Percentiles rank a stretch among this genome's conserved stretches.
Evolutionary conservation across 2,329 filamentous ascomycete species (phyloP).

Genomic region (Blastomyces parvus): DNA sequence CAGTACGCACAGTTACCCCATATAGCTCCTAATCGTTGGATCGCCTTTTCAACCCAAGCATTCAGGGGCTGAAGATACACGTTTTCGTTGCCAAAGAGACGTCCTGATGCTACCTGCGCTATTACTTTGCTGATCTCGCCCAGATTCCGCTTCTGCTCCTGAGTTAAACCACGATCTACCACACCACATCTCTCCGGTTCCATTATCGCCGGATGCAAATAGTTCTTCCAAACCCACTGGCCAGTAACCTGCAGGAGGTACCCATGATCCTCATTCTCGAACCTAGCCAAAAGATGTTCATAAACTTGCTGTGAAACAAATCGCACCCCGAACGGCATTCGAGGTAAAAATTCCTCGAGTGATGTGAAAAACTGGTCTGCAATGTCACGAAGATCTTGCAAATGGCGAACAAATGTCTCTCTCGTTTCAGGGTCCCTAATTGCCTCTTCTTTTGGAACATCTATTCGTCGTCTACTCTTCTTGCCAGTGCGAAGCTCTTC

Average conservation of each 20-base stretch:
- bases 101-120: slow-evolving; percentile 76
- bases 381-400: slow-evolving; percentile 88
- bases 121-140: slow-evolving; percentile 86
- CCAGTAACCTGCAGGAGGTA: slow-evolving; percentile 73
- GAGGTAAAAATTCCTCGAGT: slow-evolving; percentile 71
- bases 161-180: slow-evolving; percentile 77
- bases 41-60: slow-evolving; percentile 75
- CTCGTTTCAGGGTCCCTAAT: slow-evolving; percentile 91
- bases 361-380: slow-evolving; percentile 79
- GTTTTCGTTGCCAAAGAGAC: slow-evolving; percentile 86
- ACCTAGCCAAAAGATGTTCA: slow-evolving; percentile 64
- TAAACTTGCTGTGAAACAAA: slow-evolving; percentile 83
- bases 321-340: slow-evolving; percentile 86
- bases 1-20: slow-evolving; percentile 51
- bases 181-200: slow-evolving; percentile 89
- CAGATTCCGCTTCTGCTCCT: slow-evolving; percentile 86
- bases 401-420: slow-evolving; percentile 83
- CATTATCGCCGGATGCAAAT: slow-evolving; percentile 80
- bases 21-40: slow-evolving; percentile 67
- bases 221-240: slow-evolving; percentile 89
- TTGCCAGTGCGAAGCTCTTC: slow-evolving; percentile 88
- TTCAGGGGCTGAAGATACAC: slow-evolving; percentile 94
- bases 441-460: slow-evolving; percentile 84
- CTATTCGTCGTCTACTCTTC: slow-evolving; percentile 68
- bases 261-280: slow-evolving; percentile 68